These are phyloP conservation scores for Pythium biforme DNA, from an alignment of 352 stramenopile genomes.

Conservation along the genomic window DNA sequence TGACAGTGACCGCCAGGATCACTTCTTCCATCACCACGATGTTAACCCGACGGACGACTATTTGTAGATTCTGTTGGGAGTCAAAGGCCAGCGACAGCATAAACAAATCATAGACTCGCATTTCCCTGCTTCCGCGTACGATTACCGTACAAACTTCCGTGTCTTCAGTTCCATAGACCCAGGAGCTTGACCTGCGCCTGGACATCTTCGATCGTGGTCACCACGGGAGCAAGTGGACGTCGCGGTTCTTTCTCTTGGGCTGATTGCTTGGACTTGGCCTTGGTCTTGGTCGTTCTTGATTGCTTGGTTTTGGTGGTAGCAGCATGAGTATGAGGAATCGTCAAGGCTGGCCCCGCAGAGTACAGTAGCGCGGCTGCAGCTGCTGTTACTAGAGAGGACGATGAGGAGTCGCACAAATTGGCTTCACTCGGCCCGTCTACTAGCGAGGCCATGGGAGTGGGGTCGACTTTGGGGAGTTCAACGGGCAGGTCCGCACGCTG, in stretches of 20 bases:
- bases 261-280: slow-evolving; percentile 4
- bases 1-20: slow-evolving; percentile 1
- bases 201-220: slow-evolving; percentile 26
- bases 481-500: neutral
- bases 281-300: neutral
- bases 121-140: neutral
- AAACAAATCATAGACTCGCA: neutral
- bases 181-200: slow-evolving; percentile 25
- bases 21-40: neutral
- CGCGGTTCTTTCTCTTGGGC: neutral
- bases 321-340: neutral
- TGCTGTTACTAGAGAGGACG: slow-evolving; percentile 3
- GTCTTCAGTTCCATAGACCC: slow-evolving; percentile 22
- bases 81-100: neutral
- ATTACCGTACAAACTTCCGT: no score
- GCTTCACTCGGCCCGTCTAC: neutral
- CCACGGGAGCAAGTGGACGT: neutral
- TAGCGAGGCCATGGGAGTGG: no score
- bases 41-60: slow-evolving; percentile 17
- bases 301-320: neutral
- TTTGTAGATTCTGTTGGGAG: slow-evolving; percentile 8
- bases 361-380: slow-evolving; percentile 24
- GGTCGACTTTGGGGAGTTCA: neutral
- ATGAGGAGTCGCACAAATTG: neutral
- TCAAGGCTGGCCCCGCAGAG: neutral